Percentiles rank a stretch among this genome's conserved stretches.
Conservation (phyloP, 2,329 filamentous ascomycete genomes). For the Metarhizium sp. region DNA sequence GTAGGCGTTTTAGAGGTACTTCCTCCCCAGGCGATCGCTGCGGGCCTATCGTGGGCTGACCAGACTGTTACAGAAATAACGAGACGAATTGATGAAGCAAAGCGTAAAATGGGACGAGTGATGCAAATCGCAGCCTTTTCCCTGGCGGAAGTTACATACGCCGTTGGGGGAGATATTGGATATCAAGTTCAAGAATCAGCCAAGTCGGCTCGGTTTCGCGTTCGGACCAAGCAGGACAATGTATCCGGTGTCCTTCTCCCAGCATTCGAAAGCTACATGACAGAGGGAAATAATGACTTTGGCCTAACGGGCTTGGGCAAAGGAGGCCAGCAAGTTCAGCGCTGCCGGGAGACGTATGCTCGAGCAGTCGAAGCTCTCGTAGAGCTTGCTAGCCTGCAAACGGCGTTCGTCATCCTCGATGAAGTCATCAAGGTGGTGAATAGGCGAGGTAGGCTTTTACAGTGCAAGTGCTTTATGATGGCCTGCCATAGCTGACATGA, state of each 20-base stretch:
- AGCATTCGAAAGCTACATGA: slow-evolving; percentile 82
- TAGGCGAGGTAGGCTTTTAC: slow-evolving; percentile 58
- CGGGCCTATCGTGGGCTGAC: slow-evolving; percentile 41
- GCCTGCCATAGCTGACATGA: slow-evolving; percentile 6
- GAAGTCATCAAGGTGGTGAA: slow-evolving; percentile 99
- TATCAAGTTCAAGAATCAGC: slow-evolving; percentile 98
- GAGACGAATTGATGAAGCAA: slow-evolving; percentile 93
- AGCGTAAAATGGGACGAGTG: slow-evolving; percentile 97
- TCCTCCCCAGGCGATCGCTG: slow-evolving; percentile 63
- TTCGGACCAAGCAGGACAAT: slow-evolving; percentile 95
- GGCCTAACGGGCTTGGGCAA: slow-evolving; percentile 92
- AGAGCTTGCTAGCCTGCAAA: slow-evolving; percentile 89
- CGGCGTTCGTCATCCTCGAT: slow-evolving; percentile 93
- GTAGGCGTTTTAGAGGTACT: slow-evolving; percentile 6
- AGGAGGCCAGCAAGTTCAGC: slow-evolving; percentile 93
- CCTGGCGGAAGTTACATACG: slow-evolving; percentile 93
- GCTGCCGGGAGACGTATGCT: slow-evolving; percentile 91
- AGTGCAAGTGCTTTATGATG: not conserved
- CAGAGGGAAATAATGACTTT: slow-evolving; percentile 90
- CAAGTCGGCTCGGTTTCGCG: slow-evolving; percentile 82
- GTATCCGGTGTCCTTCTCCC: slow-evolving; percentile 94
- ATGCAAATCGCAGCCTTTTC: slow-evolving; percentile 99
- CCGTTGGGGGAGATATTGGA: slow-evolving; percentile 87
- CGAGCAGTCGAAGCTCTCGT: slow-evolving; percentile 92
- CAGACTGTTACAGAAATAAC: slow-evolving; percentile 65